Base-by-base conservation (phyloP, 768 basidiomycete genomes). In the Trametes punicea region DNA sequence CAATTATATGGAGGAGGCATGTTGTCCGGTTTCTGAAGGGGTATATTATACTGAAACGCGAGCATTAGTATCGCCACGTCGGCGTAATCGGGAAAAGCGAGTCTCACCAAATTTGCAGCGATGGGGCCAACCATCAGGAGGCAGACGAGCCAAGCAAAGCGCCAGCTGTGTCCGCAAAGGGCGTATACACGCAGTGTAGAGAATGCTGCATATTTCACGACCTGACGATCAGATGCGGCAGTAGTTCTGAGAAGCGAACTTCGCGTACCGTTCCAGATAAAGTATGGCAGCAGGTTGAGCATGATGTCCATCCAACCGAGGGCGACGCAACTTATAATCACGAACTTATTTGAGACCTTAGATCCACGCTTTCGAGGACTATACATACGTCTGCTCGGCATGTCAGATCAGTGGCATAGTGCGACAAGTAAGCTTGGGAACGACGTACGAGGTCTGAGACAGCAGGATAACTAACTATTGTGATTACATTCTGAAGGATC, bases 121-220 rank as follows among this genome's bases (percentile, higher is more conserved):
- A 50, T 50, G 1, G 45, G 54, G 7, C 46, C 44, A 10, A 56
- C 26, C 31, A 50, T 55, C 15, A 60, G 26, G 1, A 50, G 5
- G 18, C 45, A 33, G 1, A 54, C 47, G 26, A 51, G 39, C 3
- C 46, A 15, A n/a, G 54, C 36, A 7, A 40, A 23, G 9, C 27
- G 40, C 55, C 48, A 52, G 20, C 46, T 44, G 6, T 46, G 50
- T 18, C 55, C 54, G 8, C 20, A 29, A n/a, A 60, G 29, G 5
- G 59, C 59, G 40, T 56, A 60, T 16, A 41, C 45, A 8, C 59
- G 59, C 10, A 60, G 48, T 11, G 54, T 51, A 4, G 54, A 51
- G 39, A 60, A 60, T 1, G 51, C 59, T 60, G 23, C 18, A n/a
- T 16, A n/a, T 7, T n/a, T 26, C n/a, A n/a, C n/a, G n/a, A 2